phyloP scores from a whole-genome alignment of 2,329 filamentous ascomycete genomes.

The Gnomoniopsis smithogilvyi region DNA sequence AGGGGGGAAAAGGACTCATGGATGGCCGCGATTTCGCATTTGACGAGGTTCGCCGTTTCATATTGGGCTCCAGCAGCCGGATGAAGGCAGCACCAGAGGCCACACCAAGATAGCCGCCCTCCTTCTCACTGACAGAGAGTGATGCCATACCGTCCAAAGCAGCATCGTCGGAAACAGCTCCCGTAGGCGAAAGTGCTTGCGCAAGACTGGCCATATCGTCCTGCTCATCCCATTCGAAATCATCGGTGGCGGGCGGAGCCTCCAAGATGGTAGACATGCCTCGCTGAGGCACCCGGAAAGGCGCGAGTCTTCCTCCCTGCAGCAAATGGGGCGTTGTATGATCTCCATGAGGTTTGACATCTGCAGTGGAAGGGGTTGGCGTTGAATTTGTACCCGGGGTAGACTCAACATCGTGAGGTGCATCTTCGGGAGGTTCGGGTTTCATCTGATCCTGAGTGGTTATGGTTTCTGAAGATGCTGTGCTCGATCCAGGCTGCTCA shows the following conservation, averaged over 20 bases:
- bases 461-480: slow-evolving; percentile 9
- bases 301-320: slow-evolving; percentile 18
- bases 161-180: slow-evolving; percentile 24
- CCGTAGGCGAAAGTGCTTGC: slow-evolving; percentile 24
- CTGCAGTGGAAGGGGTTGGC: slow-evolving; percentile 1
- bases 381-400: slow-evolving; percentile 8
- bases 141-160: slow-evolving; percentile 37
- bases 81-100: slow-evolving; percentile 43
- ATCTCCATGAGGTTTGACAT: slow-evolving; percentile 12
- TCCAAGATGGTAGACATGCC: slow-evolving; percentile 25
- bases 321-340: not conserved
- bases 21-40: slow-evolving; percentile 18
- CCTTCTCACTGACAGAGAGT: slow-evolving; percentile 31
- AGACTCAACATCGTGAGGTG: slow-evolving; percentile 9
- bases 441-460: slow-evolving; percentile 13
- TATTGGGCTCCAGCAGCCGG: slow-evolving; percentile 32
- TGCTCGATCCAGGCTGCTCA: slow-evolving; percentile 10
- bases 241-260: slow-evolving; percentile 30
- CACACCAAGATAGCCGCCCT: slow-evolving; percentile 42
- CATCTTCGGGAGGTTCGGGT: slow-evolving; percentile 17
- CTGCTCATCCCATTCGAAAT: slow-evolving; percentile 36
- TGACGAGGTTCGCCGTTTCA: slow-evolving; percentile 20
- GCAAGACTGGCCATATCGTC: slow-evolving; percentile 23
- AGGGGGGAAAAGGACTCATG: slow-evolving; percentile 14
- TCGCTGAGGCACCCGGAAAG: slow-evolving; percentile 17